phyloP scores from a whole-genome alignment of 768 basidiomycete species.

The Naganishia randhawae region DNA sequence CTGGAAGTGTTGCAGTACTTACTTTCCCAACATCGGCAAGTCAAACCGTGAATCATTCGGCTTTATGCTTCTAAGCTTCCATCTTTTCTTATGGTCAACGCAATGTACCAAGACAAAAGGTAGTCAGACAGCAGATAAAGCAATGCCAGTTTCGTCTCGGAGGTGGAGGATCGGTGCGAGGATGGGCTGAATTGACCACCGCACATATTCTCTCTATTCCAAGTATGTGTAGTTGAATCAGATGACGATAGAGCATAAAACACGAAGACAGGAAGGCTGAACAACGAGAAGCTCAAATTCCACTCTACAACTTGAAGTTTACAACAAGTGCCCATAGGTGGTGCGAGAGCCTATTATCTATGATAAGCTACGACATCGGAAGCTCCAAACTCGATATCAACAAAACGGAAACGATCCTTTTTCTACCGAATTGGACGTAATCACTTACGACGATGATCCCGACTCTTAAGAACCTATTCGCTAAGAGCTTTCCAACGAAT shows the following conservation, averaged over 20 bases:
- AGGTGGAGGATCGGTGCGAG: neutral
- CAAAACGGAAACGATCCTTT: neutral
- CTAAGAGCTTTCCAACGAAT: neutral
- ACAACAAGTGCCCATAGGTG: neutral
- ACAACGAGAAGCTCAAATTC: neutral
- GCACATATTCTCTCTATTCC: neutral
- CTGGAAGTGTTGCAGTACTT: neutral
- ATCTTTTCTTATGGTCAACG: neutral
- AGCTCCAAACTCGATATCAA: neutral
- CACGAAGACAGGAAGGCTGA: neutral
- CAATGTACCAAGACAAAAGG: neutral
- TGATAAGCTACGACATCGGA: neutral
- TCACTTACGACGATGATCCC: neutral
- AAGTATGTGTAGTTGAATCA: neutral
- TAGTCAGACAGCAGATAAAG: neutral
- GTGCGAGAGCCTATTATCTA: neutral
- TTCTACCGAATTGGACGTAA: neutral
- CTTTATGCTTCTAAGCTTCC: neutral
- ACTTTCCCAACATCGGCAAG: slow-evolving; percentile 1
- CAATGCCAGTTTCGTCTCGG: neutral
- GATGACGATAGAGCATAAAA: neutral
- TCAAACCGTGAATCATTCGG: neutral
- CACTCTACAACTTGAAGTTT: neutral
- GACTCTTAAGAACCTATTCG: neutral
- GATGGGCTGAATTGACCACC: neutral